Percentiles rank a stretch among this genome's conserved stretches.
These are phyloP conservation scores for Pseudocercospora vitis DNA, from an alignment of 2,329 filamentous ascomycete species.

Conservation along the genomic window DNA sequence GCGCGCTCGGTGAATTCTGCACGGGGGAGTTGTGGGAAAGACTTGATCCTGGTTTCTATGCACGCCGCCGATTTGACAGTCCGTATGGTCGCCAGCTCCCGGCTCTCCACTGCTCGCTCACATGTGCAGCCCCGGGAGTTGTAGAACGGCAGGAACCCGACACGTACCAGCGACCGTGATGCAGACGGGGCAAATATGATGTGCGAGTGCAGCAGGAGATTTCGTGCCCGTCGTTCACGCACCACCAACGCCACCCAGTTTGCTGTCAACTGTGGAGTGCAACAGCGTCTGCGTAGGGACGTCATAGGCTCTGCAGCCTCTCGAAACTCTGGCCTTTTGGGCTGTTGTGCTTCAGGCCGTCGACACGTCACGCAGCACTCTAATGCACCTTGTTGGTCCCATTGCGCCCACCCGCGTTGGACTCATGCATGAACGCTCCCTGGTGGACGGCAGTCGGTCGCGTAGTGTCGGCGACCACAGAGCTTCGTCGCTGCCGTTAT, in stretches of 20 bases:
- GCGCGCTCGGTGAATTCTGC: slow-evolving; percentile 6
- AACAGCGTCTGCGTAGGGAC: slow-evolving; percentile 19
- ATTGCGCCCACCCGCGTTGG: slow-evolving; percentile 17
- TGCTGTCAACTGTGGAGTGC: slow-evolving; percentile 18
- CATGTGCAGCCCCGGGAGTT: slow-evolving; percentile 23
- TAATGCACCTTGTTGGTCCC: slow-evolving; percentile 24
- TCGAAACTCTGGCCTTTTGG: slow-evolving; percentile 15
- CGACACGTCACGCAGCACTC: slow-evolving; percentile 24
- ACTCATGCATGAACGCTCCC: slow-evolving; percentile 26
- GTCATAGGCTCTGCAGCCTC: slow-evolving; percentile 21
- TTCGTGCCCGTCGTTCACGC: slow-evolving; percentile 9
- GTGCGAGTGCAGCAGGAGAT: slow-evolving; percentile 9
- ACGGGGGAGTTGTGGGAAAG: background rate
- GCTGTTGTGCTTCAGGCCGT: slow-evolving; percentile 18
- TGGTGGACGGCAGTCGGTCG: slow-evolving; percentile 21
- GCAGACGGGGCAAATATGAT: slow-evolving; percentile 13
- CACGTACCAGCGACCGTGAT: slow-evolving; percentile 9
- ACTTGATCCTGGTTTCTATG: slow-evolving; percentile 8
- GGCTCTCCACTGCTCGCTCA: slow-evolving; percentile 10
- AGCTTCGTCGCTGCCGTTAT: slow-evolving; percentile 9
- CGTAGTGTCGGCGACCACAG: slow-evolving; percentile 4
- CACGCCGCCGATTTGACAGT: slow-evolving; percentile 8
- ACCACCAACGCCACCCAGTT: slow-evolving; percentile 20
- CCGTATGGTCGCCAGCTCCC: slow-evolving; percentile 10
- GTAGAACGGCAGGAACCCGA: slow-evolving; percentile 31